Conservation (phyloP, 768 basidiomycete genomes). For the Boletellus ananiceps region DNA sequence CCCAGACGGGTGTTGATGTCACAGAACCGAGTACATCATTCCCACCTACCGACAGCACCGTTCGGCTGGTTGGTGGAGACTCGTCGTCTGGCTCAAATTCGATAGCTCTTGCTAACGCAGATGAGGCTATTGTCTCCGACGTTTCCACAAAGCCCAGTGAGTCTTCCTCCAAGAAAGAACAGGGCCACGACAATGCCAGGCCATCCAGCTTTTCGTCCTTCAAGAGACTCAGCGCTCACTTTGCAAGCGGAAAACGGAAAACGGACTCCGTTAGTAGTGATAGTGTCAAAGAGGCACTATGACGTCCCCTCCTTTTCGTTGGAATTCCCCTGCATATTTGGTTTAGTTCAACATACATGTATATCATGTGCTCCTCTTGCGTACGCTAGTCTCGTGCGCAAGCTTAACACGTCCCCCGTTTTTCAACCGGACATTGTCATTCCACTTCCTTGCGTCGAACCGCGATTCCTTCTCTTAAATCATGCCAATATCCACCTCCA, state of each 20-base stretch:
- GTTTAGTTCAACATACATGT: constrained; percentile 10
- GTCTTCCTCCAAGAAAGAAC: constrained; percentile 26
- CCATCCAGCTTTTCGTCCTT: constrained; percentile 48
- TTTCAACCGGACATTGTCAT: constrained; percentile 3
- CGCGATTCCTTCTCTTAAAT: constrained; percentile 6
- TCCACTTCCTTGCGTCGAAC: constrained; percentile 7
- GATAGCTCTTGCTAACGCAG: constrained; percentile 30
- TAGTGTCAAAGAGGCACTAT: constrained; percentile 40
- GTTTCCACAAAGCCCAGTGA: constrained; percentile 30
- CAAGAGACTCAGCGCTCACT: constrained; percentile 47
- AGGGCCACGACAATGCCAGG: constrained; percentile 50
- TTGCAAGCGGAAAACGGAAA: constrained; percentile 44
- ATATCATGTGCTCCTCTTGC: constrained; percentile 13
- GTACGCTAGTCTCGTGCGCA: constrained; percentile 17
- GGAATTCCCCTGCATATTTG: neutral
- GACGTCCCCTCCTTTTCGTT: constrained; percentile 14
- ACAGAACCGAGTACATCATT: constrained; percentile 8
- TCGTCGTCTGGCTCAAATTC: constrained; percentile 34
- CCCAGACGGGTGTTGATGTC: constrained; percentile 2
- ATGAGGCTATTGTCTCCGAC: constrained; percentile 34
- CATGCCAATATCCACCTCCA: constrained; percentile 13
- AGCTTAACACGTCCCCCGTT: constrained; percentile 3
- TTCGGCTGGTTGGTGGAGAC: constrained; percentile 53
- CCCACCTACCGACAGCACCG: constrained; percentile 33
- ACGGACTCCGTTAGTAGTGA: constrained; percentile 47